Evolutionary conservation across 1,284 basidiomycete species (phyloP), one percentile per base, ranked within the genome.

Genomic region (Puccinia novopanici): DNA sequence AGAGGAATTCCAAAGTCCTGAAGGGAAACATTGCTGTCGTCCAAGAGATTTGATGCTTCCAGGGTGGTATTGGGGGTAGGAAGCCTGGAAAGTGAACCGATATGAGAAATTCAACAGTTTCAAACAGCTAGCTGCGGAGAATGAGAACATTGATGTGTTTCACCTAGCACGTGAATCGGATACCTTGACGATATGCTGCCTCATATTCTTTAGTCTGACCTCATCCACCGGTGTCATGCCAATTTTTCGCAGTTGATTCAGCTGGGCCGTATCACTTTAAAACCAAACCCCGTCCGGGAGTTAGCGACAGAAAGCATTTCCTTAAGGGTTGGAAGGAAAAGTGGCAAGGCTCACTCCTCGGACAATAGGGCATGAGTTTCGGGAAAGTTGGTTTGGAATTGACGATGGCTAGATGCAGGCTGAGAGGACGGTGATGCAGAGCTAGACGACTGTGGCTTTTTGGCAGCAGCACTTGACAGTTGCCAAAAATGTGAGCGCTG

Each of bases 1-100:
- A 94, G 94, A 0, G 95, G 93, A n/a, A 98, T 92, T 3, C 92
- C 91, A 59, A 95, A 89, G 84, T 93, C 92, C 85, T 92, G 91
- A 57, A 93, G 87, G 83, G 92, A 91, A 48, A 93, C 82, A 55
- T 82, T 88, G 54, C 90, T 89, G 13, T 89, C 89, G 13, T 88
- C 90, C 12, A 90, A 89, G 84, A 91, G 91, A 4, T 92, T 89
- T 52, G 72, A 67, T 24, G 79, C 72, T 70, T 81, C 72, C 91
- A 37, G 88, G 86, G 79, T 87, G 89, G 68, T 89, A 83, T 57
- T 91, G 89, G 6, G 90, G 87, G 83, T 91, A 92, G 82, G 92
- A 92, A 83, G 0, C 50, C 57, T 72, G 81, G 9, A 12, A 50
- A 77, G 63, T 52, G 54, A 30, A 17, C 22, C 50, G 30, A 37